A percentile compares a stretch with the other conserved stretches of the same genome.
Conservation (phyloP, 164 flowering plant genomes). For the Chloranthus sessilifolius region DNA sequence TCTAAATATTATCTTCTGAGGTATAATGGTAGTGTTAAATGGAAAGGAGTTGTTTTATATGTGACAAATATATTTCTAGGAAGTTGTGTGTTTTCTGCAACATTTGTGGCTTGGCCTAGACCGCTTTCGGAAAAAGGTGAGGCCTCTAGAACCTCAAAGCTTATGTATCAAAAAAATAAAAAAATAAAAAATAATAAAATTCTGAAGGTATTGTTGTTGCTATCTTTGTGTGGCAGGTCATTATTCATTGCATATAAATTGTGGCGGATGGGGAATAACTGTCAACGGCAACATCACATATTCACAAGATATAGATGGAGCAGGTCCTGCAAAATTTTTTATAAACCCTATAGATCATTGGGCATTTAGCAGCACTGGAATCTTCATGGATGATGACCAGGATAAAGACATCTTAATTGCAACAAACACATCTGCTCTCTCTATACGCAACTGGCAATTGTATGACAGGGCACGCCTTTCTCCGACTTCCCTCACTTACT, state of each 20-base stretch:
- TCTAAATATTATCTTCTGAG: too few species aligned
- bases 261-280: conserved; percentile 55
- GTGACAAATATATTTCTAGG: too few species aligned
- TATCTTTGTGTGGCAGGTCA: conserved; percentile 31
- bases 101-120: too few species aligned
- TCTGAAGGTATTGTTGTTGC: too few species aligned
- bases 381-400: conserved; percentile 57
- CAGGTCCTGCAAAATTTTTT: conserved; percentile 44
- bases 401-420: conserved; percentile 23
- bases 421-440: background rate
- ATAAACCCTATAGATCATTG: conserved; percentile 28
- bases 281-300: conserved; percentile 26
- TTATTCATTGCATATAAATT: conserved; percentile 54
- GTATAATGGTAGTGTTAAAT: too few species aligned
- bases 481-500: conserved; percentile 4
- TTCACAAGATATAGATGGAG: conserved; percentile 49
- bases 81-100: too few species aligned
- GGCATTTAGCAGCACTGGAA: conserved; percentile 78
- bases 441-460: background rate
- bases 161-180: too few species aligned
- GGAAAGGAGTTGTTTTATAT: too few species aligned
- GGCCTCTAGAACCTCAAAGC: too few species aligned
- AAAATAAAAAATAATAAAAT: too few species aligned
- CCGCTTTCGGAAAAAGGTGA: too few species aligned
- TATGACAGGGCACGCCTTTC: conserved; percentile 6